These are phyloP conservation scores for Crepidotus variabilis DNA, from an alignment of 768 basidiomycete genomes.

Conservation along the genomic window DNA sequence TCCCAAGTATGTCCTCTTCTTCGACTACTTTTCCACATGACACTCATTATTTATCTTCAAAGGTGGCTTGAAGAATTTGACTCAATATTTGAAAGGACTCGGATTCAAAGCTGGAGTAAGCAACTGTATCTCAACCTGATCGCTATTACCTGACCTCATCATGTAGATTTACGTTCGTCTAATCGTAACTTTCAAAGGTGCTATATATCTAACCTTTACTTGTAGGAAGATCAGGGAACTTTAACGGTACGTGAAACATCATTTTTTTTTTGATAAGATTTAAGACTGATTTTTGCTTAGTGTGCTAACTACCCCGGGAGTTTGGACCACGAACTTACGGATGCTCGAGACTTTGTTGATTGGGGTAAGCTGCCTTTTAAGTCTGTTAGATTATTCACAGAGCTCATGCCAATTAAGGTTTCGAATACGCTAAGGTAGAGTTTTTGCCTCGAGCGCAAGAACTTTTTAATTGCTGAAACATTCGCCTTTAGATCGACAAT, in stretches of 20 bases:
- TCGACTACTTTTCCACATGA: background rate
- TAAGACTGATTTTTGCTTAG: background rate
- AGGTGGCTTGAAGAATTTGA: constrained; percentile 20
- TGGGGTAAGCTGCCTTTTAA: constrained; percentile 12
- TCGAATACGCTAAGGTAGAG: constrained; percentile 20
- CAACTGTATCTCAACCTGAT: background rate
- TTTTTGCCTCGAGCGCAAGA: background rate
- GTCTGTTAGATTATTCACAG: background rate
- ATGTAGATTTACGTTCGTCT: constrained; percentile 15
- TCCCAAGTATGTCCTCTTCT: constrained; percentile 8
- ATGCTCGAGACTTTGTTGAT: constrained; percentile 21
- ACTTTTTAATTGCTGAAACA: background rate
- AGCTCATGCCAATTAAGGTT: constrained; percentile 10
- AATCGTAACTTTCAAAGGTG: background rate
- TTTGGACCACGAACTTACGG: constrained; percentile 21
- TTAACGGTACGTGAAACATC: constrained; percentile 15
- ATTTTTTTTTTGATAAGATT: background rate
- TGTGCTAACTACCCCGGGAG: constrained; percentile 22
- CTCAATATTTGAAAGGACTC: constrained; percentile 17
- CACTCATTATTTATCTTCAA: no score
- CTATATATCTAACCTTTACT: background rate
- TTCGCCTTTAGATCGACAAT: constrained; percentile 14
- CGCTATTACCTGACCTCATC: background rate
- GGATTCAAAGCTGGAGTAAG: constrained; percentile 24
- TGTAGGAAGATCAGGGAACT: constrained; percentile 20